Percentiles rank a stretch among this genome's conserved stretches.
These are phyloP conservation scores for Chytridium lagenaria DNA, from an alignment of 371 early-diverging fungal genomes.

Conservation along the genomic window DNA sequence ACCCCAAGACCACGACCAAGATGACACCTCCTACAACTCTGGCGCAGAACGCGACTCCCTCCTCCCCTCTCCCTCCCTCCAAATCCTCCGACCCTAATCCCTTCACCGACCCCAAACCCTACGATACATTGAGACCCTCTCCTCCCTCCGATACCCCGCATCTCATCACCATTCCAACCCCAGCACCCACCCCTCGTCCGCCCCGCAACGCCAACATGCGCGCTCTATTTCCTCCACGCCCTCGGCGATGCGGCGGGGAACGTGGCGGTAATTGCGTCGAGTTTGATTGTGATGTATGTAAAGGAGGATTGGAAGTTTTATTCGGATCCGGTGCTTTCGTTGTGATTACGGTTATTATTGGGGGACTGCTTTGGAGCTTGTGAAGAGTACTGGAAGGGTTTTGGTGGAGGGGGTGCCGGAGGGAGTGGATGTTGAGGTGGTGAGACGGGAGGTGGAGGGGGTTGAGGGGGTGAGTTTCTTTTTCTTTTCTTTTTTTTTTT, in stretches of 20 bases:
- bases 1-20: not conserved
- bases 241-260: constrained; percentile 20
- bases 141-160: not conserved
- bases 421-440: not conserved
- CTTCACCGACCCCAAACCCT: not conserved
- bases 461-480: not conserved
- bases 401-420: constrained; percentile 14
- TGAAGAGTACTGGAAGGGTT: not conserved
- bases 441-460: not conserved
- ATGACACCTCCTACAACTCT: not conserved
- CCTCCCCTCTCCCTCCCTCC: not conserved
- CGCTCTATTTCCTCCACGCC: constrained; percentile 16
- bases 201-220: constrained; percentile 5
- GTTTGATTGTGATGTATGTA: not conserved
- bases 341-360: not conserved
- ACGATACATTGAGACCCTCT: too few relatives aligned
- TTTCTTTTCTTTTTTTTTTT: constrained; percentile 1
- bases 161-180: not conserved
- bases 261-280: constrained; percentile 1
- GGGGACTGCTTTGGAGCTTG: constrained; percentile 7
- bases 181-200: not conserved
- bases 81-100: not conserved
- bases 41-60: not conserved
- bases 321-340: constrained; percentile 9
- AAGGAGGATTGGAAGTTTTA: not conserved